Base-by-base conservation (phyloP, 768 basidiomycete species). In the Dioszegia aurantiaca region DNA sequence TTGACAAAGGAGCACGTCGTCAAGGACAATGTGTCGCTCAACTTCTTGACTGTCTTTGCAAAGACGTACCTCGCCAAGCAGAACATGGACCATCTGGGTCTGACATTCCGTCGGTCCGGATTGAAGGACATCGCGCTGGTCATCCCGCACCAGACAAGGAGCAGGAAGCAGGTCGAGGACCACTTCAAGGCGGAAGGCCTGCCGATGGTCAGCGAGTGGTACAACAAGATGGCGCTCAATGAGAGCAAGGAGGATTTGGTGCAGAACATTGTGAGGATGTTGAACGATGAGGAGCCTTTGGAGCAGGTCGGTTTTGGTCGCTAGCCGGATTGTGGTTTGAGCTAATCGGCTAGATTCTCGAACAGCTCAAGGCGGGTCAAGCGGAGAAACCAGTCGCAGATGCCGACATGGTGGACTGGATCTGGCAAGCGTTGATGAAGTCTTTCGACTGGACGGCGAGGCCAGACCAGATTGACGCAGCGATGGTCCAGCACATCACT, bases 1-100 rank as follows among this genome's bases (percentile, higher is more conserved):
- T 80, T 98, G 68, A 86, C 87, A 64, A 94, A 90, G 77, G 94
- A 97, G 65, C 92, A 97, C 75, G 84, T 98, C 64, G 83, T 94
- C 76, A 98, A 97, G 80, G 93, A 99, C 63, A 88, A 89, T 70
- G 82, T 90, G 40, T 85, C 90, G 31, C 79, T 90, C 65, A 81
- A 79, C 64, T 85, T 90, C 58, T 75, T 97, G 63, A 87, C 87
- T 28, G 79, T 83, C 58, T 82, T 94, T 78, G 86, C 94, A 80
- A 85, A 86, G 39, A 82, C 88, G 2, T 94, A 88, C 79, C 82
- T 95, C 52, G 45, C 69, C 5, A 86, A 88, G 69, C 89, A 90
- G 73, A 82, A 87, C 26, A 89, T 97, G 83, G 94, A 99, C 55
- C 88, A 92, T 67, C 85, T 97, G 62, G 84, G 89, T 19, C 79